phyloP scores from a whole-genome alignment of 2,329 filamentous ascomycete species.

The Aaosphaeria pasadenensis region DNA sequence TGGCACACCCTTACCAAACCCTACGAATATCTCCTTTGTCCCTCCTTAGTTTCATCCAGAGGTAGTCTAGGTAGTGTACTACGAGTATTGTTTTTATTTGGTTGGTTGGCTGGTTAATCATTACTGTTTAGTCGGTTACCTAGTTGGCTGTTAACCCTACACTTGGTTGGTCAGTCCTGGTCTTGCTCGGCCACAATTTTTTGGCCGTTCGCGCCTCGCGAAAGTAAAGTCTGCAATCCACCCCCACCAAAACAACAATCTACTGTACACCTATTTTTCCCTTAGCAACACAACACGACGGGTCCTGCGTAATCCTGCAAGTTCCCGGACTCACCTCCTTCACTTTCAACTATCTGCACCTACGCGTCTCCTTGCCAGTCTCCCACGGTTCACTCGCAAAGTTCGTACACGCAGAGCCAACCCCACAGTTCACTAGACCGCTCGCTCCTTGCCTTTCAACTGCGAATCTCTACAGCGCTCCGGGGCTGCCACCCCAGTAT shows the following conservation, averaged over 20 bases:
- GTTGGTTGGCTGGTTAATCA: too few relatives aligned
- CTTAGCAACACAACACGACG: slow-evolving; percentile 2
- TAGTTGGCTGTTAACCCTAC: neutral
- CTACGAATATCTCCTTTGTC: too few relatives aligned
- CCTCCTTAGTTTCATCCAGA: too few relatives aligned
- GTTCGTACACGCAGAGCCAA: neutral
- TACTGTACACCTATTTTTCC: neutral
- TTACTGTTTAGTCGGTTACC: too few relatives aligned
- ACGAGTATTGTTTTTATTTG: too few relatives aligned
- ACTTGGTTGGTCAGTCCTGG: slow-evolving; percentile 3
- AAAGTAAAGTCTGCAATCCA: slow-evolving; percentile 4
- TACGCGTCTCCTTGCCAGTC: neutral
- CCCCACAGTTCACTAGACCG: neutral
- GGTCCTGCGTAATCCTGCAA: neutral
- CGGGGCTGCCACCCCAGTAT: slow-evolving; percentile 18
- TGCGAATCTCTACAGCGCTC: slow-evolving; percentile 5
- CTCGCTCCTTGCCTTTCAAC: slow-evolving; percentile 1
- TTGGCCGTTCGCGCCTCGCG: slow-evolving; percentile 9
- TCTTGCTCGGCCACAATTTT: slow-evolving; percentile 6
- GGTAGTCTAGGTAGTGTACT: too few relatives aligned
- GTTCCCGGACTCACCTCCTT: neutral
- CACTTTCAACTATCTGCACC: neutral
- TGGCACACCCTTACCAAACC: too few relatives aligned
- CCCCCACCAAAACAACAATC: slow-evolving; percentile 14
- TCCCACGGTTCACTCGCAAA: neutral